phyloP scores from a whole-genome alignment of 2,329 filamentous ascomycete genomes.

The Coniochaeta pulveracea region DNA sequence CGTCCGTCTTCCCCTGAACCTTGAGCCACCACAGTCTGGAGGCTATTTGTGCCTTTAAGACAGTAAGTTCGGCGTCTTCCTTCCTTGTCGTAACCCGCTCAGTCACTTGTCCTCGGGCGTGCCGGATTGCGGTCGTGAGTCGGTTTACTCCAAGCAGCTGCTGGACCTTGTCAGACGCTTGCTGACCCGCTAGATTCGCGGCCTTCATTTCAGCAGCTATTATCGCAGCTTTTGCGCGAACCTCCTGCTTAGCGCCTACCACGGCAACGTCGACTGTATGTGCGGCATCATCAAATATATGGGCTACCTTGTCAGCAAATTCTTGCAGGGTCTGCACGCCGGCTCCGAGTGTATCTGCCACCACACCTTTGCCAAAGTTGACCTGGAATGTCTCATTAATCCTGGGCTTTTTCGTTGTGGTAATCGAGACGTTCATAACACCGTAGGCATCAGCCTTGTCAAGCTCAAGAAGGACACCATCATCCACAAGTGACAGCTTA shows the following conservation, averaged over 20 bases:
- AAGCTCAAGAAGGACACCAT: slow-evolving; percentile 42
- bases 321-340: slow-evolving; percentile 14
- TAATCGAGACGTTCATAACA: slow-evolving; percentile 43
- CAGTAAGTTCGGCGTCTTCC: slow-evolving; percentile 26
- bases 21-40: slow-evolving; percentile 48
- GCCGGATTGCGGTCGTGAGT: slow-evolving; percentile 13
- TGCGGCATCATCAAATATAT: slow-evolving; percentile 12
- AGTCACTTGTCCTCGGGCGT: slow-evolving; percentile 18
- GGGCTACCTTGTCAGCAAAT: slow-evolving; percentile 21
- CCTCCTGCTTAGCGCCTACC: slow-evolving; percentile 16
- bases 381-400: slow-evolving; percentile 50
- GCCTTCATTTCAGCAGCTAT: slow-evolving; percentile 15
- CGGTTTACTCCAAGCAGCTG: slow-evolving; percentile 12
- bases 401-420: slow-evolving; percentile 46
- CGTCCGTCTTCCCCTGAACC: slow-evolving; percentile 34
- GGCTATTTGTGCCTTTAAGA: slow-evolving; percentile 42
- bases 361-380: slow-evolving; percentile 41
- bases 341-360: slow-evolving; percentile 31
- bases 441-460: slow-evolving; percentile 44
- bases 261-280: slow-evolving; percentile 11
- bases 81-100: neutral
- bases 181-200: slow-evolving; percentile 5
- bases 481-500: slow-evolving; percentile 33
- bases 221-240: slow-evolving; percentile 12
- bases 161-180: slow-evolving; percentile 12